A percentile compares a stretch with the other conserved stretches of the same genome.
phyloP scores from a whole-genome alignment of 257 asterid species.

The Nicotiana tomentosiformis region DNA sequence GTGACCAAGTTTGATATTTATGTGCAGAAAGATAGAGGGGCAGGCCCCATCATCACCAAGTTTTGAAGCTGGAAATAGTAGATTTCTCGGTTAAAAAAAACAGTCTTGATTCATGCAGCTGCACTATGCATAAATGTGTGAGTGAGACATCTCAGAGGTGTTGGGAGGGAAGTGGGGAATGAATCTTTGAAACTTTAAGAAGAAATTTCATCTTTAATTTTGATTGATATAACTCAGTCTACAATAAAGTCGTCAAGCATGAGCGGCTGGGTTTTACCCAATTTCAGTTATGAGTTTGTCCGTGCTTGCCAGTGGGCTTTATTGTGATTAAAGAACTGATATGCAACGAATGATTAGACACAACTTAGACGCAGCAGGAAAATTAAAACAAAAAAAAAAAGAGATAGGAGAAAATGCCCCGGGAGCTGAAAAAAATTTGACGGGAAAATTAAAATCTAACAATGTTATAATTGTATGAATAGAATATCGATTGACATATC shows the following conservation, averaged over 20 bases:
- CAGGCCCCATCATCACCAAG: background rate
- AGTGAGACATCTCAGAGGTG: background rate
- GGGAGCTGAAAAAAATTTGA: background rate
- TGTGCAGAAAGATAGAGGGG: background rate
- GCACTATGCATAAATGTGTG: background rate
- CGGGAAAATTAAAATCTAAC: background rate
- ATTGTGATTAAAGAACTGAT: background rate
- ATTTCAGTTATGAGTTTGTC: background rate
- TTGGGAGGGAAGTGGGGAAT: background rate
- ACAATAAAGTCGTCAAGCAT: background rate
- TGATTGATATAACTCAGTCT: background rate
- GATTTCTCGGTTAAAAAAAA: background rate
- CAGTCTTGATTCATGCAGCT: background rate
- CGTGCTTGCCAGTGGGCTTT: background rate
- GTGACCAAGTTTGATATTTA: background rate
- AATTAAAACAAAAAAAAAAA: background rate
- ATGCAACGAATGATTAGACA: background rate
- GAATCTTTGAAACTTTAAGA: background rate
- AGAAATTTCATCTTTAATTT: background rate
- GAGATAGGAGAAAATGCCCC: background rate
- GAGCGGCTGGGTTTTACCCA: background rate
- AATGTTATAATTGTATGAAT: background rate
- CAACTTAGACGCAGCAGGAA: background rate
- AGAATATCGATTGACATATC: background rate
- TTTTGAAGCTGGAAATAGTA: background rate